phyloP scores from a whole-genome alignment of 768 basidiomycete genomes.

The Brasilioporus rufonigricans region DNA sequence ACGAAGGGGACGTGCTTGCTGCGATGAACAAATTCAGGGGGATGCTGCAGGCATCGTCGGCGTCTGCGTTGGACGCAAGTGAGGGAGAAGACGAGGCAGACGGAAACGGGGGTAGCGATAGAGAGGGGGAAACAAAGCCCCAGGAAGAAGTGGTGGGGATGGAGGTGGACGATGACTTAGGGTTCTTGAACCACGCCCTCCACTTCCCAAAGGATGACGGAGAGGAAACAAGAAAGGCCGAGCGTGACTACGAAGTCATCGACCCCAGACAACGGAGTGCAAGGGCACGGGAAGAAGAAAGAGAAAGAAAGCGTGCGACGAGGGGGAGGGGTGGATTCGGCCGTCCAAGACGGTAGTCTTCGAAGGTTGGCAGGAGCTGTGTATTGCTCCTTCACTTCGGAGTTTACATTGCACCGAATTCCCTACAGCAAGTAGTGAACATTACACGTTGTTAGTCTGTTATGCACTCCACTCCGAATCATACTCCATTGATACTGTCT shows the following conservation, averaged over 20 bases:
- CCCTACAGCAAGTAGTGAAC: background rate
- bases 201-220: constrained; percentile 77
- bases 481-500: background rate
- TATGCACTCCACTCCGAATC: background rate
- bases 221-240: constrained; percentile 74
- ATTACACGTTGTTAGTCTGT: background rate
- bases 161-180: constrained; percentile 77
- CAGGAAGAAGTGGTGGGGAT: constrained; percentile 49
- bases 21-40: constrained; percentile 68
- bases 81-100: constrained; percentile 16
- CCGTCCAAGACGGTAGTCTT: constrained; percentile 23
- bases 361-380: background rate
- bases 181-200: constrained; percentile 70
- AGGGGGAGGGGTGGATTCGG: constrained; percentile 22
- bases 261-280: constrained; percentile 75
- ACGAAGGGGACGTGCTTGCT: constrained; percentile 71
- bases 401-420: background rate
- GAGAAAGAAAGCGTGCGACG: constrained; percentile 51
- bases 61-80: constrained; percentile 30
- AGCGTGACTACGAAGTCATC: constrained; percentile 87
- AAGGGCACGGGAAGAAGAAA: constrained; percentile 74
- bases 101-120: constrained; percentile 1
- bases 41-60: constrained; percentile 51
- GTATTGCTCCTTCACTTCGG: background rate
- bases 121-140: constrained; percentile 13